Base-by-base conservation (phyloP, 2,329 filamentous ascomycete genomes). In the Aureobasidium sp. region DNA sequence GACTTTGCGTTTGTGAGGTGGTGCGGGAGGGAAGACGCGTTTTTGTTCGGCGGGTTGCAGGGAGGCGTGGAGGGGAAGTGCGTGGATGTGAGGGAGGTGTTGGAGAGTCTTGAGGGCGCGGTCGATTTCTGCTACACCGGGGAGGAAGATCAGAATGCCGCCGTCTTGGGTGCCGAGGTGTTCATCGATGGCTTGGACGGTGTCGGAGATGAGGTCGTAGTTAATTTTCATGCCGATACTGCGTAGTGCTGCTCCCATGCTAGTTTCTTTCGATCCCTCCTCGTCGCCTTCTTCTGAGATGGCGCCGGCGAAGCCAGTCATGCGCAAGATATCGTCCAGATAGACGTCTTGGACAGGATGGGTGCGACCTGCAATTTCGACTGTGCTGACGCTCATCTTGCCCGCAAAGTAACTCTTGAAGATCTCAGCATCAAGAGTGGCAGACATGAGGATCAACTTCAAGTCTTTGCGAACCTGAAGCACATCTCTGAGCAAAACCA, bases 391-490 rank as follows among this genome's bases (percentile, higher is more conserved):
- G 8, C 55, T 63, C 16, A 56, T 56, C 7, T 51, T 56, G 10
- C 57, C 58, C 4, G 75, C 77, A 71, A 97, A 97, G 68, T 97
- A 97, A 53, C 81, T 74, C 59, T 83, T 83, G 68, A 97, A 97
- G 0, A 90, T 83, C 1, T 83, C 79, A 1, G 91, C 90, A 68
- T 98, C 90, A 3, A 97, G 80, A 0, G 91, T 98, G 2, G 91
- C 91, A 69, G 89, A 95, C 93, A 98, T 98, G 30, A 98, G 76
- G 11, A 98, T 83, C 35, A 97, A 79, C 68, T 91, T 95, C 32
- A 97, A 78, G 58, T 94, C 87, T 61, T 83, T 84, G 44, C 87
- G 79, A 59, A 77, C 76, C 55, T 78, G 79, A 59, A 96, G 70
- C 6, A 95, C 88, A 65, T 95, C 87, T 53, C 89, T 82, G 29